These are phyloP conservation scores for Trichodelitschia bisporula DNA, from an alignment of 495 filamentous ascomycete species.

Conservation along the genomic window DNA sequence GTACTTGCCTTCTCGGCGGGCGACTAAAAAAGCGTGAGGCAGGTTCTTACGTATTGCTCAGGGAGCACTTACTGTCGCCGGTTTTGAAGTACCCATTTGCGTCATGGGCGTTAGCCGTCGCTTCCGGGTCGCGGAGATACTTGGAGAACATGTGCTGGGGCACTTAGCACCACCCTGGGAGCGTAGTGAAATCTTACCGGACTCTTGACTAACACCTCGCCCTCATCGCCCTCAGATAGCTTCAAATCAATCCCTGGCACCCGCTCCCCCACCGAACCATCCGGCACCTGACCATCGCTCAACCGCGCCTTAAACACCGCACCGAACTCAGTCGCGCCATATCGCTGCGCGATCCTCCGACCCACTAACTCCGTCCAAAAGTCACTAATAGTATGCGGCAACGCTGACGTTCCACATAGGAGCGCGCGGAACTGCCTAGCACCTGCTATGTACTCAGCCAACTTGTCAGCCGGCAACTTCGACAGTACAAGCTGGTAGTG, in stretches of 20 bases:
- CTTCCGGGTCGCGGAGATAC: slow-evolving; percentile 20
- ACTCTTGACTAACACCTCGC: slow-evolving; percentile 20
- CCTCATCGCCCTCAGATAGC: slow-evolving; percentile 15
- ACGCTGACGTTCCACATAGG: slow-evolving; percentile 22
- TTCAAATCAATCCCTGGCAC: slow-evolving; percentile 14
- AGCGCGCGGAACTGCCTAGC: slow-evolving; percentile 18
- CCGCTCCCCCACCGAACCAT: slow-evolving; percentile 20
- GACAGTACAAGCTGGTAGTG: slow-evolving; percentile 17
- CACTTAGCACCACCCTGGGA: not conserved
- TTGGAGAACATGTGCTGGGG: slow-evolving; percentile 19
- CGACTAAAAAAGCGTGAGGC: slow-evolving; percentile 8
- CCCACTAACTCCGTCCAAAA: slow-evolving; percentile 21
- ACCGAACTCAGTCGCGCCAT: slow-evolving; percentile 24
- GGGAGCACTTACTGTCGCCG: slow-evolving; percentile 14
- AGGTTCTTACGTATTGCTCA: not conserved
- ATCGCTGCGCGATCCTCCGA: slow-evolving; percentile 20
- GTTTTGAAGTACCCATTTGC: slow-evolving; percentile 23
- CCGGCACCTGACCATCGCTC: slow-evolving; percentile 14
- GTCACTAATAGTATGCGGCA: slow-evolving; percentile 21
- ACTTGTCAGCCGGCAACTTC: slow-evolving; percentile 6
- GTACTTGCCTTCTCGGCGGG: slow-evolving; percentile 19
- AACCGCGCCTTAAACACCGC: slow-evolving; percentile 20
- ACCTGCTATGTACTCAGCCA: slow-evolving; percentile 16
- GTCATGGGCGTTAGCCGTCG: slow-evolving; percentile 17
- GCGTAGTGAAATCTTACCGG: slow-evolving; percentile 8